Percentiles rank a stretch among this genome's conserved stretches.
These are phyloP conservation scores for Carallia pectinifolia DNA, from an alignment of 345 rosid genomes.

Conservation along the genomic window DNA sequence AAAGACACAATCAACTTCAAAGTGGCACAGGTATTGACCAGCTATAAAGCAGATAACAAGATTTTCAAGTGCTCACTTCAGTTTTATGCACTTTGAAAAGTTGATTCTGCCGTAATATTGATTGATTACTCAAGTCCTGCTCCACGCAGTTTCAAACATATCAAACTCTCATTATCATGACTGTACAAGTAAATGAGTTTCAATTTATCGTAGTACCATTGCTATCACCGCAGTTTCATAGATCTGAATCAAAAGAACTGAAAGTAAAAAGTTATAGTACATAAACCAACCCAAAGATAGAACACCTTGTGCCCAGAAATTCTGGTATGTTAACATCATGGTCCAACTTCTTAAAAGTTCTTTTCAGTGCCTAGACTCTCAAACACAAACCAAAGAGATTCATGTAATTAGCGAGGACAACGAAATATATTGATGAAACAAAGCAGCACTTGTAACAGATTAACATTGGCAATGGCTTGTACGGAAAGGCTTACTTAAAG, in stretches of 20 bases:
- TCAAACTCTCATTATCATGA: constrained; percentile 15
- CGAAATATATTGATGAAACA: not conserved
- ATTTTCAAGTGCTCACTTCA: constrained; percentile 40
- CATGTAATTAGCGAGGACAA: not conserved
- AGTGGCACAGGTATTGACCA: constrained; percentile 9
- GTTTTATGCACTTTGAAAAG: constrained; percentile 49
- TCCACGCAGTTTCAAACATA: constrained; percentile 15
- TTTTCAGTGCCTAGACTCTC: constrained; percentile 31
- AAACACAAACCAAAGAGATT: constrained; percentile 9
- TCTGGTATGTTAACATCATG: constrained; percentile 34
- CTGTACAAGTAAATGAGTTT: constrained; percentile 1
- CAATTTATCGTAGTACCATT: constrained; percentile 3
- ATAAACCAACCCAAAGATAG: not conserved
- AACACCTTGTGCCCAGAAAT: constrained; percentile 26
- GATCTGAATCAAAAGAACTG: constrained; percentile 25
- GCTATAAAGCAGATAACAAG: not conserved
- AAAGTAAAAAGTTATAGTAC: not conserved
- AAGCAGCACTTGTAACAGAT: not conserved
- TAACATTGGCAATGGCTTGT: not conserved
- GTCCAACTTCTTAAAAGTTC: constrained; percentile 34
- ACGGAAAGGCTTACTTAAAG: constrained; percentile 30
- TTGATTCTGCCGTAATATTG: constrained; percentile 42
- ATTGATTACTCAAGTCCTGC: constrained; percentile 49
- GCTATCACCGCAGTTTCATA: not conserved
- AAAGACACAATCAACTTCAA: constrained; percentile 18